Evolutionary conservation across 768 basidiomycete genomes (phyloP).

Genomic region (Melanogaster broomeanus): DNA sequence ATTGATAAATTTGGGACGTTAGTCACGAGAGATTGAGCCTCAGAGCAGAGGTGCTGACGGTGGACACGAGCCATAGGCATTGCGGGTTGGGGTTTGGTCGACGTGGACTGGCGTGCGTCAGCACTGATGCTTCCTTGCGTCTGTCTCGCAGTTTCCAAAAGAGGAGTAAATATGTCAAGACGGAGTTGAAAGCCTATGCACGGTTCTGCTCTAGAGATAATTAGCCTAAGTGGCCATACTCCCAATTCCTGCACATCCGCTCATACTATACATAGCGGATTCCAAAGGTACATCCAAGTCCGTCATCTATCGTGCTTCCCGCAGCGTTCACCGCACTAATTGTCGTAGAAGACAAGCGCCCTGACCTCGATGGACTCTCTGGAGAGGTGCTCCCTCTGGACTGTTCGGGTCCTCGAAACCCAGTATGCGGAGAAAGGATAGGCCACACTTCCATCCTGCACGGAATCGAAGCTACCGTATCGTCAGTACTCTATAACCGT

Average conservation of each 20-base stretch:
- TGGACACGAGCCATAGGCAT: slow-evolving; percentile 50
- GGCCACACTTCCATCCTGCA: slow-evolving; percentile 38
- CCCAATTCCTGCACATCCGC: too few species aligned
- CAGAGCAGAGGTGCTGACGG: slow-evolving; percentile 48
- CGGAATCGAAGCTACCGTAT: slow-evolving; percentile 32
- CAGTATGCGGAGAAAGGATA: slow-evolving; percentile 34
- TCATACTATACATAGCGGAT: too few species aligned
- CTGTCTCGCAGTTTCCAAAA: slow-evolving; percentile 33
- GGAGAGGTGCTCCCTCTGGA: slow-evolving; percentile 27
- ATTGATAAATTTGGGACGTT: slow-evolving; percentile 59
- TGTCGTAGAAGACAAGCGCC: slow-evolving; percentile 38
- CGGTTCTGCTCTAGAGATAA: too few species aligned
- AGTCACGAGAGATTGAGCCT: slow-evolving; percentile 45
- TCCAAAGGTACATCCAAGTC: too few species aligned
- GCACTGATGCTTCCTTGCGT: slow-evolving; percentile 46
- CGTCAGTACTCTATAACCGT: not conserved
- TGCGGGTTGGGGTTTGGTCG: slow-evolving; percentile 52
- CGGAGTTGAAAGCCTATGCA: too few species aligned
- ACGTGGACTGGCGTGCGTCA: slow-evolving; percentile 42
- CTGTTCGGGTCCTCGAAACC: slow-evolving; percentile 36
- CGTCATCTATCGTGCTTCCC: not conserved
- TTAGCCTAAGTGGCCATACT: too few species aligned
- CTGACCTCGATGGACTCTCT: slow-evolving; percentile 39
- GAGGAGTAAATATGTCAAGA: too few species aligned
- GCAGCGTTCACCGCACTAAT: not conserved